Base-by-base conservation (phyloP, 106 monocot genomes). In the Hemerocallis citrina region DNA sequence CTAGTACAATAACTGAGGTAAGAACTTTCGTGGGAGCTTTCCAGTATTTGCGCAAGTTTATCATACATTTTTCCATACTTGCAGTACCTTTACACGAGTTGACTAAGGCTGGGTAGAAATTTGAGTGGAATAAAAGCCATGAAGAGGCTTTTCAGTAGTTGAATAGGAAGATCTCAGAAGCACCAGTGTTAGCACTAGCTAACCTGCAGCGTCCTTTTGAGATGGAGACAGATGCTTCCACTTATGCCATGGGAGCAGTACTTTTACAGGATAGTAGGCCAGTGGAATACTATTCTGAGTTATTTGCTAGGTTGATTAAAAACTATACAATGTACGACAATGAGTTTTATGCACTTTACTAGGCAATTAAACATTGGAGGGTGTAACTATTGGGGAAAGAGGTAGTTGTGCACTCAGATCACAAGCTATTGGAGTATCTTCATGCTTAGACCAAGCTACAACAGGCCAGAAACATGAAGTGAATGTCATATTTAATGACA, bases 41-140 rank as follows among this genome's bases (percentile, higher is more conserved):
- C n/a, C 57, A 57, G 25, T 57, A 57, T 34, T n/a, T 57, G 1
- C 33, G 57, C 11, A 57, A 57, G 33, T 57, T 57, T 16, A 35
- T 57, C 8, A 0, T 2, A 19, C 3, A 35, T 0, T 57, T 57
- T 19, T 57, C 34, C 35, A 20, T 34, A 6, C 31, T 57, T 13
- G 34, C 57, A 15, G 30, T 7, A 21, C 57, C 57, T 0, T 25
- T 9, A 16, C 57, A 34, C 35, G 33, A 7, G 29, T 10, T 35
- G 4, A 33, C 17, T 31, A 57, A 57, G 31, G 34, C 33, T 13
- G 9, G 25, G 8, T 1, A 13, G 13, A 57, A 57, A 25, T 57
- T 57, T 19, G 7, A 57, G 13, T 35, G 9, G 57, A 57, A 5
- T 14, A 13, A 6, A 13, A 57, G 20, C 7, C 19, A 57, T 19